Evolutionary conservation across 345 rosid genomes (phyloP), one percentile per base, ranked within the genome.

Genomic region (Euphorbia lathyris): DNA sequence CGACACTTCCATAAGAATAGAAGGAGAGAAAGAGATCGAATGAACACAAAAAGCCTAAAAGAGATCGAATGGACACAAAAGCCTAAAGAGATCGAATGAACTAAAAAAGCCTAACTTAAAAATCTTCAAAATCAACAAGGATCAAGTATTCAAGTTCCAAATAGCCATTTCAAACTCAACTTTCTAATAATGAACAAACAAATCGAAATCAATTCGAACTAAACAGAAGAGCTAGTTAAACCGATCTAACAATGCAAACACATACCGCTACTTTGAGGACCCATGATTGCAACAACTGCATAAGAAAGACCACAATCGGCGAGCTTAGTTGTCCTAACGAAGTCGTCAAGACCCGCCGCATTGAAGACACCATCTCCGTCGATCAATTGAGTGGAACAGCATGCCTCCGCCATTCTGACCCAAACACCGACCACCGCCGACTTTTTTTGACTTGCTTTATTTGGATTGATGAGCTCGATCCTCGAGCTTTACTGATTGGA

Each of bases 191-290:
- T 10, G 23, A 5, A 7, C 27, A 36, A 23, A 38, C 26, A 42
- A 63, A 40, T 10, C 36, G 26, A 64, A 64, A 64, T 43, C 22
- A 64, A 11, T 13, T 42, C 50, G 43, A 23, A 62, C 45, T 7
- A 32, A 36, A 30, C 53, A 48, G 12, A 25, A 13, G 53, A 25
- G 22, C 29, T 27, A 29, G 6, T 0, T 0, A 20, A 64, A 23
- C 29, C 29, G 10, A 14, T 42, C 34, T n/a, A 67, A 51, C 19
- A 2, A 55, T 5, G 12, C 43, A 19, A 30, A 51, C 2, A 45
- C 76, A 47, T 77, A 90, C 93, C 93, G 68, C 93, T 88, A 74
- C 96, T 88, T 25, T 88, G 91, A n/a, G 96, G 96, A 62, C 96
- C 93, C 93, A 90, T 86, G 86, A 88, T 75, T 7, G 96, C 93